Conservation (phyloP, 805 yeast species). For the Zygosaccharomyces kombuchaensis region DNA sequence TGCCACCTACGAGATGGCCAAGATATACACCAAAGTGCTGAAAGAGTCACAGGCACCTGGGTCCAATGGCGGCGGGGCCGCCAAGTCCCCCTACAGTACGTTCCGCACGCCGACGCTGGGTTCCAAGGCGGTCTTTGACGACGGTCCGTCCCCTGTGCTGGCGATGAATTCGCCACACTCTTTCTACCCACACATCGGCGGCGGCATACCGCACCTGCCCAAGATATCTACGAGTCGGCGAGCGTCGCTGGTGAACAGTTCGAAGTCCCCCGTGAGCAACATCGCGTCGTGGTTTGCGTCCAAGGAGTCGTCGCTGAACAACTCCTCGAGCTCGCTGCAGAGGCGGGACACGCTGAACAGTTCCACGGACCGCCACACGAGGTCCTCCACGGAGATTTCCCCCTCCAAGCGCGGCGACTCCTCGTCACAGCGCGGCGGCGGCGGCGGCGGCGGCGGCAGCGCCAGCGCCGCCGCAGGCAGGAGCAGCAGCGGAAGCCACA, state of each 20-base stretch:
- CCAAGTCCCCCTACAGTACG: constrained; percentile 21
- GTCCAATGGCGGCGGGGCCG: constrained; percentile 1
- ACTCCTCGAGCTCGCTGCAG: constrained; percentile 8
- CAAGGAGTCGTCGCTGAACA: constrained; percentile 12
- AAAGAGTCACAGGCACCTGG: constrained; percentile 20
- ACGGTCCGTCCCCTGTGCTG: constrained; percentile 29
- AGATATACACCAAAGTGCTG: constrained; percentile 36
- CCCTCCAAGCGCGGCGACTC: constrained; percentile 10
- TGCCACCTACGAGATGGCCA: constrained; percentile 47
- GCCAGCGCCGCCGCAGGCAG: too few species aligned
- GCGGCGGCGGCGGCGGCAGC: too few species aligned
- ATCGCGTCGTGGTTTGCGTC: constrained; percentile 17
- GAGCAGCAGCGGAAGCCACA: constrained; percentile 1
- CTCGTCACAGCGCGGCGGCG: too few species aligned
- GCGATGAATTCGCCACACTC: constrained; percentile 25
- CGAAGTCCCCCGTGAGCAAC: constrained; percentile 17
- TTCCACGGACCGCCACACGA: constrained; percentile 4
- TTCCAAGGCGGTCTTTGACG: constrained; percentile 27
- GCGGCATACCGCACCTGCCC: constrained; percentile 20
- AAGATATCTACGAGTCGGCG: constrained; percentile 25
- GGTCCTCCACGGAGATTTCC: constrained; percentile 10
- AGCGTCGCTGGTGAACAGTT: constrained; percentile 15
- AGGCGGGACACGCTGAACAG: constrained; percentile 7
- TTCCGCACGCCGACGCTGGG: constrained; percentile 28
- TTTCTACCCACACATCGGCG: constrained; percentile 11